Percentiles rank a stretch among this genome's conserved stretches.
Conservation (phyloP, 2,329 filamentous ascomycete species). For the Botrytis galanthina region DNA sequence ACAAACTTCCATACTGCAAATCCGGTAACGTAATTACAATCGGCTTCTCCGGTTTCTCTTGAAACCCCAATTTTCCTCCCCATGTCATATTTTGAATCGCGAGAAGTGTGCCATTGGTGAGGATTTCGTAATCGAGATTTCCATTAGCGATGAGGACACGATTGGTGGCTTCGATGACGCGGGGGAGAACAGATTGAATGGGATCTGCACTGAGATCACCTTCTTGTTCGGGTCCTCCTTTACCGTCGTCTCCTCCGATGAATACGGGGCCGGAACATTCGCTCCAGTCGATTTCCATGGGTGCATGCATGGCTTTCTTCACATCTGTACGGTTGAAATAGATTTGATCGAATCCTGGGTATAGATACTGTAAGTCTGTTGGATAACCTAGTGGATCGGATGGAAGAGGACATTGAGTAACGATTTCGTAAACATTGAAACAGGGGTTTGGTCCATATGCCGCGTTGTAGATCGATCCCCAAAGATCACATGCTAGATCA, state of each 20-base stretch:
- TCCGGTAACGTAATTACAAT: background rate
- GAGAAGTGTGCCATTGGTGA: slow-evolving; percentile 51
- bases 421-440: slow-evolving; percentile 51
- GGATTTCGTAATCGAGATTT: slow-evolving; percentile 49
- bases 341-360: slow-evolving; percentile 40
- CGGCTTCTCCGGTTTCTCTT: slow-evolving; percentile 40
- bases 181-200: slow-evolving; percentile 44
- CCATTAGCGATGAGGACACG: slow-evolving; percentile 50
- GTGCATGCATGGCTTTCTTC: slow-evolving; percentile 49
- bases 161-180: slow-evolving; percentile 51
- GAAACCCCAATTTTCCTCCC: slow-evolving; percentile 49
- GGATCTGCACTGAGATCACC: slow-evolving; percentile 42
- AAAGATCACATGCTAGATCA: background rate
- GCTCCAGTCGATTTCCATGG: slow-evolving; percentile 42
- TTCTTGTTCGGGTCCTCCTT: slow-evolving; percentile 28
- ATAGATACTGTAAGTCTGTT: slow-evolving; percentile 38
- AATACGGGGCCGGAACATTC: slow-evolving; percentile 47
- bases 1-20: background rate
- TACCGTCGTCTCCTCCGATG: slow-evolving; percentile 32
- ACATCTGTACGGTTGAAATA: slow-evolving; percentile 55
- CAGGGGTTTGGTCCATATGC: slow-evolving; percentile 45
- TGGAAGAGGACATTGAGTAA: slow-evolving; percentile 44
- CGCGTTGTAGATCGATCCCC: background rate
- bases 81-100: slow-evolving; percentile 55
- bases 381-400: slow-evolving; percentile 42